Evolutionary conservation across 768 basidiomycete species (phyloP).

Genomic region (Mycena crocata): DNA sequence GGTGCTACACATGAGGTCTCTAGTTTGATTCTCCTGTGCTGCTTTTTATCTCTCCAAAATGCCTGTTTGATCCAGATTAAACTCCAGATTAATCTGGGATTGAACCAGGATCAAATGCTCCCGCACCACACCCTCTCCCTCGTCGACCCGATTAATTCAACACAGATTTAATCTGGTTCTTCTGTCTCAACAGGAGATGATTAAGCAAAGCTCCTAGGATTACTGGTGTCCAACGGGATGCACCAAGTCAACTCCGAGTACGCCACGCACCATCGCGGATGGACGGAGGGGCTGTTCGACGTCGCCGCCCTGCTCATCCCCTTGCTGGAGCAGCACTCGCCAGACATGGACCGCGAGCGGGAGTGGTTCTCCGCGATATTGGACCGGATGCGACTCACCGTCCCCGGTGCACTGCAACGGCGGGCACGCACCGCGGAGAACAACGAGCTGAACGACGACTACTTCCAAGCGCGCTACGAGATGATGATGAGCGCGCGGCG

Average conservation of each 20-base stretch:
- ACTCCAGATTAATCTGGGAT: too few relatives aligned
- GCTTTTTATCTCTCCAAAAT: too few relatives aligned
- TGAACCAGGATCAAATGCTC: too few relatives aligned
- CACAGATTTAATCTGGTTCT: too few relatives aligned
- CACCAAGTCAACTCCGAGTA: not conserved
- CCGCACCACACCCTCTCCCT: too few relatives aligned
- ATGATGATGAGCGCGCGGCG: not conserved
- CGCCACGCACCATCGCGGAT: not conserved
- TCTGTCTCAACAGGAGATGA: too few relatives aligned
- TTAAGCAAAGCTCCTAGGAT: too few relatives aligned
- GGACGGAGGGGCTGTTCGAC: not conserved
- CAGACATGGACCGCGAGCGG: not conserved
- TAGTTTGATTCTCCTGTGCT: too few relatives aligned
- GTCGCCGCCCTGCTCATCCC: not conserved
- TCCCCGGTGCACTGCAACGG: not conserved
- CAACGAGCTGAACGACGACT: not conserved
- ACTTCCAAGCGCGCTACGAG: constrained; percentile 13
- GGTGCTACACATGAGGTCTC: too few relatives aligned
- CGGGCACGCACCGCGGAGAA: not conserved
- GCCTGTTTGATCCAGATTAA: too few relatives aligned
- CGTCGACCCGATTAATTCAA: too few relatives aligned
- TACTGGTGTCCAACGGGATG: too few relatives aligned
- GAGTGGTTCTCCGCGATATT: not conserved
- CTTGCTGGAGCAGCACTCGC: not conserved
- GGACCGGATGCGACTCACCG: not conserved